Evolutionary conservation across 2,329 filamentous ascomycete genomes (phyloP).

Genomic region (Penicillium polonicum): DNA sequence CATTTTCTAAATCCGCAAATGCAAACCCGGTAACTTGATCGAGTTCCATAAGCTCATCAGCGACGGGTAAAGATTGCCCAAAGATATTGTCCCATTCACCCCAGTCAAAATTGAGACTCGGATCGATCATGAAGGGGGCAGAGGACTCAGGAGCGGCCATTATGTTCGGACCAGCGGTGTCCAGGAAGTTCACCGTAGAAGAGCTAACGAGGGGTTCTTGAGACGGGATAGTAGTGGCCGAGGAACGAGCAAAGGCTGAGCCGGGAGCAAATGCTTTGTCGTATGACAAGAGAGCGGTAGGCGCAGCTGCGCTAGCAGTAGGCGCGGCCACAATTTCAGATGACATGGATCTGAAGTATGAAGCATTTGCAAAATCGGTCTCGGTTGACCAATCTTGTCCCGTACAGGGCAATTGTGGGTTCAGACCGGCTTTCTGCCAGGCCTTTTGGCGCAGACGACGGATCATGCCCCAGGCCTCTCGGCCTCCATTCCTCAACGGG

Average conservation of each 20-base stretch:
- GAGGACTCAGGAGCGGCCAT: constrained; percentile 13
- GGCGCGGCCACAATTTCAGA: background rate
- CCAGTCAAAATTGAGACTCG: constrained; percentile 49
- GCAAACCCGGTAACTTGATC: constrained; percentile 38
- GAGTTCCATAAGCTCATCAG: constrained; percentile 45
- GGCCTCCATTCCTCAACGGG: constrained; percentile 48
- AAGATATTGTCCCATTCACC: constrained; percentile 51
- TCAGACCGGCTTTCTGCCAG: constrained; percentile 50
- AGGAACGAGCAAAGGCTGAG: background rate
- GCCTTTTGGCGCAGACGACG: constrained; percentile 47
- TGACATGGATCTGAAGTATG: background rate
- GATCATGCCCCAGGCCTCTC: constrained; percentile 51
- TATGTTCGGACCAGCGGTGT: constrained; percentile 1
- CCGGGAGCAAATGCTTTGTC: background rate
- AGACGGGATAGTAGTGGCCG: background rate
- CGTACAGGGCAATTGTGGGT: constrained; percentile 48
- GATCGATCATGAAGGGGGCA: constrained; percentile 38
- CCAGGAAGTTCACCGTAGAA: constrained; percentile 22
- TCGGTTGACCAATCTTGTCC: constrained; percentile 38
- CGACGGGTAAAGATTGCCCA: constrained; percentile 47
- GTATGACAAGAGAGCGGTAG: background rate
- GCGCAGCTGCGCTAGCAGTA: constrained; percentile 5
- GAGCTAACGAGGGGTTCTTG: background rate
- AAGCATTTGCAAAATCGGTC: background rate
- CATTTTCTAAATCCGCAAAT: background rate